phyloP scores from a whole-genome alignment of 2,329 filamentous ascomycete genomes.

The Sclerotinia borealis region DNA sequence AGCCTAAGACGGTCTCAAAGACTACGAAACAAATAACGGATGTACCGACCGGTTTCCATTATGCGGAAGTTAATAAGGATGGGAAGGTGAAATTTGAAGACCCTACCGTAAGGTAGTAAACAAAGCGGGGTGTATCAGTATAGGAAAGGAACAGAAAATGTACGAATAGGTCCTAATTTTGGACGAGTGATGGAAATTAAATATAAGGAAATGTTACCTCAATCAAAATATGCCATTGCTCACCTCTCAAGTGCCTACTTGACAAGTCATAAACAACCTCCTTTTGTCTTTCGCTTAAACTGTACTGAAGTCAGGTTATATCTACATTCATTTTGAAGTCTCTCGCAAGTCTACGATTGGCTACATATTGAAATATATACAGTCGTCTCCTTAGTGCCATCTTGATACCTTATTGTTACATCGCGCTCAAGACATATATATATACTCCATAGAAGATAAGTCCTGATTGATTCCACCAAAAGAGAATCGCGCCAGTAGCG shows the following conservation, averaged over 20 bases:
- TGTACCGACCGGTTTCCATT: slow-evolving; percentile 43
- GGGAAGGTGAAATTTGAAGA: slow-evolving; percentile 58
- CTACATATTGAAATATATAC: no score
- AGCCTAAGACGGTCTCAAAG: slow-evolving; percentile 33
- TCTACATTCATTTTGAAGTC: not conserved
- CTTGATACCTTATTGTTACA: no score
- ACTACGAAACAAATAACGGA: slow-evolving; percentile 31
- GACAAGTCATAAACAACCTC: not conserved
- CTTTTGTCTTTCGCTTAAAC: not conserved
- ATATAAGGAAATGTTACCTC: not conserved
- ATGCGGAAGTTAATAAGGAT: slow-evolving; percentile 51
- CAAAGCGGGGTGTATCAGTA: not conserved
- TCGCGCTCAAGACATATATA: no score
- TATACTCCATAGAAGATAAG: not conserved
- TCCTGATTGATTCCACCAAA: not conserved
- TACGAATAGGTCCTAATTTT: not conserved
- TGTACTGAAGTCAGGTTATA: not conserved
- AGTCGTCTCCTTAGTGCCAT: no score
- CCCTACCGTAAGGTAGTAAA: slow-evolving; percentile 17
- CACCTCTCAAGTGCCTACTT: not conserved
- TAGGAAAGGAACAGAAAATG: not conserved
- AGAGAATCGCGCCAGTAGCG: not conserved
- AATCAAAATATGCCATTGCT: not conserved
- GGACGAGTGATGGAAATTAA: not conserved
- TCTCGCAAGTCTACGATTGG: not conserved